Evolutionary conservation across 208 protist genomes (phyloP).

Genomic region (Leishmania tropica): DNA sequence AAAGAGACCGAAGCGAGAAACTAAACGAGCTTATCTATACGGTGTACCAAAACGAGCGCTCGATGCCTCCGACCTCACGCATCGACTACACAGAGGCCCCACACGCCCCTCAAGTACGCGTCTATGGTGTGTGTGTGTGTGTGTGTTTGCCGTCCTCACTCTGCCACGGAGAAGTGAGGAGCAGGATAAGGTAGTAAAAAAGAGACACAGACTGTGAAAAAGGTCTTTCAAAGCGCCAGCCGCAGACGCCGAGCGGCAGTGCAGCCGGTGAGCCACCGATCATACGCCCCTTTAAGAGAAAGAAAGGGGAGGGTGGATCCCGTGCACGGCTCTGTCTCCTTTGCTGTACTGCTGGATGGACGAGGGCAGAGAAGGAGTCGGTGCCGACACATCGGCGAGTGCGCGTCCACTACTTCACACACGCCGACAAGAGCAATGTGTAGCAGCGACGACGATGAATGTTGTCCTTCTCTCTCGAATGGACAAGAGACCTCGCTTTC

Average conservation of each 20-base stretch:
- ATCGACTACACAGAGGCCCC: neutral
- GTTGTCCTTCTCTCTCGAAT: neutral
- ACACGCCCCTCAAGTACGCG: neutral
- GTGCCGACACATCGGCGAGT: neutral
- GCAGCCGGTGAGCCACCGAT: neutral
- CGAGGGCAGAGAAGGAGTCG: neutral
- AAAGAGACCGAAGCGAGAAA: conserved; percentile 7
- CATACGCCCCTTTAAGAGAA: neutral
- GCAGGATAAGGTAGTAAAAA: neutral
- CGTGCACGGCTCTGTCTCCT: neutral
- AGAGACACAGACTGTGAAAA: neutral
- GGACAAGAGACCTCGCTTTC: neutral
- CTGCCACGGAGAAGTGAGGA: neutral
- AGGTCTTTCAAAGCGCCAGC: neutral
- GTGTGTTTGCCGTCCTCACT: neutral
- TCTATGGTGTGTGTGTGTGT: conserved; percentile 15
- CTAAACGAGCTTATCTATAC: conserved; percentile 7
- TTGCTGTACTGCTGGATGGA: neutral
- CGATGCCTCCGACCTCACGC: neutral
- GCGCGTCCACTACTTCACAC: neutral
- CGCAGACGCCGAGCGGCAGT: neutral
- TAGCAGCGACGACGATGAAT: neutral
- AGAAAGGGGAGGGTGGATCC: neutral
- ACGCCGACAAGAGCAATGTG: neutral
- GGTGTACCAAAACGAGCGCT: conserved; percentile 2